Evolutionary conservation across 2,329 filamentous ascomycete species (phyloP), one percentile per base, ranked within the genome.

Genomic region (Botrytis hyacinthi): DNA sequence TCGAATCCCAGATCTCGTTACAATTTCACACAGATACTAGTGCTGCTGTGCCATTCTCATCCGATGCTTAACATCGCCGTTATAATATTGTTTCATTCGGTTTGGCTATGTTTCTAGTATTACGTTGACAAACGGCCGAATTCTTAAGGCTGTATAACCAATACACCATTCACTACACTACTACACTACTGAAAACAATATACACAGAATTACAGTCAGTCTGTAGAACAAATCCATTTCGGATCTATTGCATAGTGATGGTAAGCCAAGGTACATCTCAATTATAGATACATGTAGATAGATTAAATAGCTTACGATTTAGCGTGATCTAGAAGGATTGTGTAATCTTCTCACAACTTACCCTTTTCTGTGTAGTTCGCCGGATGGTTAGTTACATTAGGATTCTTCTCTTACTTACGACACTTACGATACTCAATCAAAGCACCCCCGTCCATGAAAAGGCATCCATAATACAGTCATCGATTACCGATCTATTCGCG

Each of bases 251-350:
- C 54, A 57, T 68, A 35, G 42, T 54, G 35, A 32, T 54, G 66
- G 48, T 42, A 68, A 68, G 20, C 29, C 29, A 66, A 35, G 65
- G 46, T 26, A 57, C 35, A 42, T 37, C 35, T 42, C 46, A 40
- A 18, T 66, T 32, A n/a, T 57, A 9, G n/a, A 32, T 29, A 42
- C 40, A 29, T n/a, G 16, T 26, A 62, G 32, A 40, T 40, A 32
- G 51, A 42, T 44, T 32, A 42, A 59, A 44, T 40, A 32, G 66
- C 66, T 44, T 42, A 42, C n/a, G 18, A 68, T 42, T 57, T 68
- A 42, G 35, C 40, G 48, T 57, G 18, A 68, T 68, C 66, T 69
- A 69, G 37, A 69, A 69, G 66, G 48, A 68, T 40, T 42, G 46
- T 67, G 32, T 29, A 54, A 54, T 54, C 46, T 68, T 68, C 65